Base-by-base conservation (phyloP, 768 basidiomycete species). In the Boletus barrowsii region DNA sequence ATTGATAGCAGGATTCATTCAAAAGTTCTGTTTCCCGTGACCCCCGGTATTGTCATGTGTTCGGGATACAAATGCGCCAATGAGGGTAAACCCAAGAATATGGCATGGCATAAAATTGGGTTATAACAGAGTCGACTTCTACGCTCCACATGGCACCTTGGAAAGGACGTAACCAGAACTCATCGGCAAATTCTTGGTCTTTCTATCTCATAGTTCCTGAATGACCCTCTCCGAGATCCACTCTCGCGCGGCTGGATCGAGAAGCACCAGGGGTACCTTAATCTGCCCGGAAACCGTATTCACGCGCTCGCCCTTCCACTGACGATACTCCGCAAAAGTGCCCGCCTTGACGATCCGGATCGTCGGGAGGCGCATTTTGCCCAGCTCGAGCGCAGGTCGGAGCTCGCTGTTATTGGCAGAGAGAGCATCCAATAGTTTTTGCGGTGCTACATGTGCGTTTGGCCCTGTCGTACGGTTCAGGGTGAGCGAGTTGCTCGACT, bases 281-380 rank as follows among this genome's bases (percentile, higher is more conserved):
- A 61, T 52, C 37, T 62, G 60, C 7, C 41, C 53, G 2, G 32
- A 36, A 3, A n/a, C 36, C 2, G 49, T 7, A 3, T 60, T 60
- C 5, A 14, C 18, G 5, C 5, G 42, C 41, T 52, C 41, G 14
- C 40, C 37, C 33, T 42, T 64, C 56, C 57, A 60, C 35, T 22
- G 44, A 47, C 62, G 57, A 35, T 57, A 66, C 4, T 56, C 64
- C 3, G 43, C 33, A 13, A 66, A 66, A 10, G 59, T 62, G 9
- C 66, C 62, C 1, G 49, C 20, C 20, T 59, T 51, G 5, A 68
- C 49, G 3, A 68, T 48, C 5, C 62, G 62, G 42, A 68, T 54
- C 32, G 64, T 64, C 3, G 67, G 66, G 8, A 58, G 41, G 10
- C 56, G 36, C 1, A 55, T 42, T 17, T 26, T 22, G 8, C 51